Evolutionary conservation across 176 grass and related monocot species (phyloP), one percentile per base, ranked within the genome.

Genomic region (Aegilops bicornis): DNA sequence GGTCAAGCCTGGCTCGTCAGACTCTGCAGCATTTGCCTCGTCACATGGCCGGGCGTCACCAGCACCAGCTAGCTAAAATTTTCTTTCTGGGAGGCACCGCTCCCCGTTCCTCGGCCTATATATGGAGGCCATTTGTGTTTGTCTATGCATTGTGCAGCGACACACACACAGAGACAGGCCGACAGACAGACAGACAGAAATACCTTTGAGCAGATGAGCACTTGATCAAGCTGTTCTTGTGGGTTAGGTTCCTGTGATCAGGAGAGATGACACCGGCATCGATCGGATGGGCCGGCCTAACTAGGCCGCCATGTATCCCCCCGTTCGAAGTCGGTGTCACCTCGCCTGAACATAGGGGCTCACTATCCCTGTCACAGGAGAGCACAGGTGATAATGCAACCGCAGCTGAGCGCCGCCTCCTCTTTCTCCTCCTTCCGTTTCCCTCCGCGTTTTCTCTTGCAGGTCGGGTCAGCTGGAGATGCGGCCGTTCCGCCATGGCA

Each of bases 251-350:
- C 79, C 91, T 88, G 69, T 69, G 88, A 1, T 90, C 91, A 93
- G 91, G 91, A 90, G 86, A 93, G 91, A 93, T 93, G 91, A 90
- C 88, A 93, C 91, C 91, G 66, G 36, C 73, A 3, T 58, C 79
- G 10, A 6, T 19, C 50, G 2, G 50, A 54, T 19, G 16, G 50
- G 50, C 16, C 50, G 50, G 50, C 50, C 6, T 54, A 7, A 54
- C 50, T 1, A 19, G 50, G 16, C 33, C 4, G 32, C 47, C 48
- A 52, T 52, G 30, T 3, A 19, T 25, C 50, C 27, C 5, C 25
- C 80, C 9, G 43, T 73, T 60, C 27, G 82, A 72, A 71, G 82
- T 19, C 0, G 88, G 86, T 90, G 91, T 93, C 88, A 86, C 86
- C 83, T 90, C 82, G 0, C 30, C 91, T 93, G 84, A 84, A 54